These are phyloP conservation scores for Scedosporium minutisporum DNA, from an alignment of 2,329 filamentous ascomycete genomes.

Conservation along the genomic window DNA sequence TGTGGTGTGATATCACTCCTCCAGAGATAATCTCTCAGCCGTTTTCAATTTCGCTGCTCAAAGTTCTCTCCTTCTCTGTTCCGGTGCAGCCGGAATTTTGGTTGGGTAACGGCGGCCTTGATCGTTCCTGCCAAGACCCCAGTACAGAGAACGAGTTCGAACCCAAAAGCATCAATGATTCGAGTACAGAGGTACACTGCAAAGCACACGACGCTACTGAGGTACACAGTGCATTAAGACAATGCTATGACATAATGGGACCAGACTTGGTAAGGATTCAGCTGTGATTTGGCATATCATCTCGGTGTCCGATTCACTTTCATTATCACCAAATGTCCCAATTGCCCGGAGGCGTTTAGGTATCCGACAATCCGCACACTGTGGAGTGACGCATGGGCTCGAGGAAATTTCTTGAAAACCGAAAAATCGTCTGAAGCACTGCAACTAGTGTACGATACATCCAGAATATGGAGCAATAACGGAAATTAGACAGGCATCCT, in stretches of 20 bases:
- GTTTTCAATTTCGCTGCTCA: neutral
- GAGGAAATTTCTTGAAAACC: neutral
- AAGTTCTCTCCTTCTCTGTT: neutral
- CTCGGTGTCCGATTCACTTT: too few relatives aligned
- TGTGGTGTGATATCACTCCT: slow-evolving; percentile 2
- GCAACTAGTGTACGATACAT: neutral
- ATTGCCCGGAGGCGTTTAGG: too few relatives aligned
- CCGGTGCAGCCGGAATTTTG: neutral
- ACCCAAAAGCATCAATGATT: neutral
- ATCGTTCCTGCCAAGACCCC: neutral
- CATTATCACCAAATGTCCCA: too few relatives aligned
- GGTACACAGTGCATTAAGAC: neutral
- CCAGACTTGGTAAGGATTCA: too few relatives aligned
- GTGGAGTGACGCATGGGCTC: neutral
- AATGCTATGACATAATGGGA: neutral
- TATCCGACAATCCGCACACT: neutral
- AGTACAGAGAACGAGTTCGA: neutral
- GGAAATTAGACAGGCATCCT: neutral
- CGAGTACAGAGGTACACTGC: neutral
- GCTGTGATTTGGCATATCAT: too few relatives aligned
- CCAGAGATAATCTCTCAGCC: neutral
- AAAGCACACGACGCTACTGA: neutral
- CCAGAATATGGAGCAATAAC: neutral
- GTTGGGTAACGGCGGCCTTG: neutral
- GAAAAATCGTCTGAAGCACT: neutral